Base-by-base conservation (phyloP, 108 stramenopile species). In the Nitzschia palea region DNA sequence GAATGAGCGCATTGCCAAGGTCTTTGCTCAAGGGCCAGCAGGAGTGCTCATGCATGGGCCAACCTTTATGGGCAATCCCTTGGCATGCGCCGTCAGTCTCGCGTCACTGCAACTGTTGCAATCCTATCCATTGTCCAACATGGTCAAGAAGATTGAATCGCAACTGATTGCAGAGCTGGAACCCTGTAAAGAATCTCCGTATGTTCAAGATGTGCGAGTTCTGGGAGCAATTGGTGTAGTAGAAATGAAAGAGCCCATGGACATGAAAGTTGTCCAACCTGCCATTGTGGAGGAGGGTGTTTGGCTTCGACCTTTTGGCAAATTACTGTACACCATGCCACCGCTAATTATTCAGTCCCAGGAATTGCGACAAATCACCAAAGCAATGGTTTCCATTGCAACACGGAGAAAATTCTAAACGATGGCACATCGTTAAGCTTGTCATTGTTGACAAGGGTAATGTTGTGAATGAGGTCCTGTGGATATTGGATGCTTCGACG, bases 151-250 rank as follows among this genome's bases (percentile, higher is more conserved):
- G 37, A 91, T 89, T 28, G 74, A 86, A 70, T n/a, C 45, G 25
- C 66, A 72, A 55, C 65, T 95, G 28, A 65, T 51, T 10, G 34
- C 62, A n/a, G 56, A 77, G 23, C 32, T 91, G 30, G 80, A 82
- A 25, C 85, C 85, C 1, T 68, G 80, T 55, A 59, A 61, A 27
- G 64, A 82, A 36, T 70, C 74, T 23, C 84, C 85, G 14, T 34
- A 35, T 9, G 93, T 95, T 4, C 27, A 64, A 37, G 88, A 91
- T 68, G 90, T 95, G 1, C 76, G 93, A 15, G 93, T 95, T 18
- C 33, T 84, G 63, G 93, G 93, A n/a, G 93, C 89, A 1, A 90
- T 95, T 63, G 93, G 93, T 10, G 93, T 95, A 20, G 77, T 87
- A 12, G 90, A 95, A 65, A 74, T 95, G 62, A 75, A 81, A 22